A percentile compares a stretch with the other conserved stretches of the same genome.
These are phyloP conservation scores for Colletotrichum filicis DNA, from an alignment of 2,329 filamentous ascomycete species.

Conservation along the genomic window DNA sequence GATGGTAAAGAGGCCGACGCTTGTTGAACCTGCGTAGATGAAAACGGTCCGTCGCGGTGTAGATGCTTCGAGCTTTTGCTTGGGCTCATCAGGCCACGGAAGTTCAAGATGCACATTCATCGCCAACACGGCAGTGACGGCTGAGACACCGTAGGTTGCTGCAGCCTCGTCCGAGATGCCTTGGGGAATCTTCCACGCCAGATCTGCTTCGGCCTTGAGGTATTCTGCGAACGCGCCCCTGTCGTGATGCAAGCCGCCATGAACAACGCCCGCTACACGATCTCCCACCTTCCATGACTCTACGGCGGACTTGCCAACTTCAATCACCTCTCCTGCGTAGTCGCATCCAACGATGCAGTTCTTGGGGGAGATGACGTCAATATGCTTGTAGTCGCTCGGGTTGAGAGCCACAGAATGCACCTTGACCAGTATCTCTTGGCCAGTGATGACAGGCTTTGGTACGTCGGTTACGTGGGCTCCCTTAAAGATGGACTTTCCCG, in stretches of 20 bases:
- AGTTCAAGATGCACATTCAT: conserved; percentile 40
- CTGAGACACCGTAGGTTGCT: conserved; percentile 44
- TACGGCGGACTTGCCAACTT: conserved; percentile 39
- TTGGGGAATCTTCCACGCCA: conserved; percentile 40
- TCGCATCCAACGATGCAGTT: conserved; percentile 42
- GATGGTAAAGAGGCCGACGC: conserved; percentile 25
- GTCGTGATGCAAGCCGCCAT: conserved; percentile 39
- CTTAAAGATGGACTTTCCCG: conserved; percentile 39
- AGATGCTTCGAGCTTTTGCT: background rate
- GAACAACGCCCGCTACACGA: conserved; percentile 41
- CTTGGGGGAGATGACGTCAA: conserved; percentile 43
- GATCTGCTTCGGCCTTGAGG: conserved; percentile 37
- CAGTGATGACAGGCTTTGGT: conserved; percentile 6
- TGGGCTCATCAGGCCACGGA: conserved; percentile 32
- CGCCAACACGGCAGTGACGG: conserved; percentile 40
- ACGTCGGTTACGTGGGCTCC: background rate
- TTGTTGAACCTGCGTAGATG: conserved; percentile 42
- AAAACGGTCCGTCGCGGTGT: conserved; percentile 28
- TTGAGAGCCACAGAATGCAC: conserved; percentile 46
- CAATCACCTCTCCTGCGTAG: conserved; percentile 45
- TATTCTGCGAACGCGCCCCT: conserved; percentile 44
- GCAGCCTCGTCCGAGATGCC: conserved; percentile 38
- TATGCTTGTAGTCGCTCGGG: conserved; percentile 45
- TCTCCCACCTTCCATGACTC: conserved; percentile 38
- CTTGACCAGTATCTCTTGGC: conserved; percentile 41